Base-by-base conservation (phyloP, 1,284 basidiomycete genomes). In the Athelia sp. region DNA sequence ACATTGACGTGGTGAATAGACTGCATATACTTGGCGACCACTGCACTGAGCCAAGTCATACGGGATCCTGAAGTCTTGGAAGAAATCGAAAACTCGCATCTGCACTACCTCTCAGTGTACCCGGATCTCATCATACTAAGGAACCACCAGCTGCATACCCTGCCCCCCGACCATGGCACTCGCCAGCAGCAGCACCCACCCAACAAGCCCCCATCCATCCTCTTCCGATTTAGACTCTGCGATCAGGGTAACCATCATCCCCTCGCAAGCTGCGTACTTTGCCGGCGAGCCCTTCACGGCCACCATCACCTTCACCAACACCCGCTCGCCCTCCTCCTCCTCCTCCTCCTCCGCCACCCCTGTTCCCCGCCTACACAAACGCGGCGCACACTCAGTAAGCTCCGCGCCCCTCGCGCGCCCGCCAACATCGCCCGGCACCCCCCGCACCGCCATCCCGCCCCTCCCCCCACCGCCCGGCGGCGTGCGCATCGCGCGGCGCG, bases 211-310 rank as follows among this genome's bases (percentile, higher is more conserved):
- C 43, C 14, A 31, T 17, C 34, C 52, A 48, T 10, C 32, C 45
- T 48, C 55, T 67, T 11, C 48, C 49, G 19, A 48, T n/a, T 14
- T 3, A 42, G 79, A 81, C 50, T 68, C 77, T 19, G 70, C 74
- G 34, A 76, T 89, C 10, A 80, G 82, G 42, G 79, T 89, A 43
- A 73, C 79, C 24, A 82, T 87, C 22, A 76, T 83, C 0, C 94
- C 94, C 2, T 76, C 86, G 0, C 87, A 93, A 55, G 89, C 91
- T 0, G 90, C 91, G 0, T 97, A 90, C 70, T 98, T 95, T 65
- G 93, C 94, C 1, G 94, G 94, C 52, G 94, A 98, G 65, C 73
- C 80, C 1, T 91, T 96, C 66, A 75, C 82, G 4, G 90, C 91
- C 15, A 86, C 81, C 3, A 84, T 98, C 61, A 87, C 90, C 0